Evolutionary conservation across 2,329 filamentous ascomycete genomes (phyloP).

Genomic region (Aspergillus sojae): DNA sequence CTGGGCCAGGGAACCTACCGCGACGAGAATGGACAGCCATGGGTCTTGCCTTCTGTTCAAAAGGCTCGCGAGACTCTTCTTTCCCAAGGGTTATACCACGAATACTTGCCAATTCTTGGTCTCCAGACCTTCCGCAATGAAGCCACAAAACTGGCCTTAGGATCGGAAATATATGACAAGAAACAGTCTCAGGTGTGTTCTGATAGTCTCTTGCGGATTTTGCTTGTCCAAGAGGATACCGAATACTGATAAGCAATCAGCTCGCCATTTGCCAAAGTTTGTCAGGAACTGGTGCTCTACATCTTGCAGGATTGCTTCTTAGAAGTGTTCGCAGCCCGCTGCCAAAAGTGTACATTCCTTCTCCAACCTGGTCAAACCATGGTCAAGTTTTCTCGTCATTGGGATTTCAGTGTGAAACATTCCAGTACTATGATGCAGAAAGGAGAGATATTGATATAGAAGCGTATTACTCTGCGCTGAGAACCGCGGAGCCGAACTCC

Average conservation of each 20-base stretch:
- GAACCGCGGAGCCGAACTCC: constrained; percentile 69
- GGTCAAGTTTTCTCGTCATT: constrained; percentile 94
- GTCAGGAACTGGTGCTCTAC: constrained; percentile 68
- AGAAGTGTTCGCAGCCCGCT: constrained; percentile 13
- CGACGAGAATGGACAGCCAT: constrained; percentile 88
- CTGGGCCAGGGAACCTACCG: constrained; percentile 91
- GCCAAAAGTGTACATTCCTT: constrained; percentile 75
- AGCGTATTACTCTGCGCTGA: constrained; percentile 20
- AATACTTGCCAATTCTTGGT: constrained; percentile 93
- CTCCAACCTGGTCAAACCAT: constrained; percentile 97
- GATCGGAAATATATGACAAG: constrained; percentile 37
- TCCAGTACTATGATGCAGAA: constrained; percentile 26
- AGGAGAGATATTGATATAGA: constrained; percentile 24
- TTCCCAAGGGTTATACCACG: constrained; percentile 81
- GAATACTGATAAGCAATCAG: background rate
- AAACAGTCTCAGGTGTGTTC: constrained; percentile 16
- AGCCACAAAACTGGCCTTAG: constrained; percentile 83
- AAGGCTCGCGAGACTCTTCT: constrained; percentile 19
- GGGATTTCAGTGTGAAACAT: constrained; percentile 64
- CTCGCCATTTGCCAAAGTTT: constrained; percentile 71
- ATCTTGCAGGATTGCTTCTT: constrained; percentile 27
- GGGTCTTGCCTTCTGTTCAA: constrained; percentile 89
- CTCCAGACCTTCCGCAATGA: constrained; percentile 78
- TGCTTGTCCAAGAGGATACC: background rate
- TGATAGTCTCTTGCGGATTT: background rate